Percentiles rank a stretch among this genome's conserved stretches.
These are phyloP conservation scores for Kuraishia molischiana DNA, from an alignment of 805 yeast species.

Conservation along the genomic window DNA sequence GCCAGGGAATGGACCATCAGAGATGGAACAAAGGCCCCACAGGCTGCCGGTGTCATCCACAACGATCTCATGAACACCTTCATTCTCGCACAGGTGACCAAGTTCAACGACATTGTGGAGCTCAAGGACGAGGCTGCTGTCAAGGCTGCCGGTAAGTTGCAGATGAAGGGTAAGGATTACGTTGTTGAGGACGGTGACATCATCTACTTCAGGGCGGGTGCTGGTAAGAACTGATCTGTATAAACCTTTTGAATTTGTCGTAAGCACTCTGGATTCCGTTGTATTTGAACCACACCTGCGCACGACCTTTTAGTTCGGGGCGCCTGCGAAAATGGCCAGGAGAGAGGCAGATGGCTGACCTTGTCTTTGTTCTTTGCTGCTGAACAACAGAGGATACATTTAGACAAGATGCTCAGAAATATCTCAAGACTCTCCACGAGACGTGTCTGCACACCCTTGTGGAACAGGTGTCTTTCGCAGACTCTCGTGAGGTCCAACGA, in stretches of 20 bases:
- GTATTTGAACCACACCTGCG: no score
- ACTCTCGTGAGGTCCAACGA: not conserved
- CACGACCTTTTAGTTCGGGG: no score
- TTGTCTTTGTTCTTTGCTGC: no score
- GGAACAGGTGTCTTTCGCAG: not conserved
- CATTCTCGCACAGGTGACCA: slow-evolving; percentile 66
- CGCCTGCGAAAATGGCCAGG: no score
- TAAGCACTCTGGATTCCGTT: no score
- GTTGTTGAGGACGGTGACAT: slow-evolving; percentile 81
- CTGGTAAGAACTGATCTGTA: slow-evolving; percentile 39
- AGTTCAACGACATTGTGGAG: slow-evolving; percentile 49
- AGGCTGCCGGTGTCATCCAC: slow-evolving; percentile 97
- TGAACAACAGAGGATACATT: no score
- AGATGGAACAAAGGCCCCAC: slow-evolving; percentile 88
- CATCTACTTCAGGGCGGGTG: slow-evolving; percentile 61
- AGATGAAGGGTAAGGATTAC: slow-evolving; percentile 69
- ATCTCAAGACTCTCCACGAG: no score
- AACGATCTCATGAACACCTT: slow-evolving; percentile 78
- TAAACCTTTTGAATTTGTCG: no score
- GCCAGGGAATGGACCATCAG: slow-evolving; percentile 87
- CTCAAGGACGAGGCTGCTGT: slow-evolving; percentile 42
- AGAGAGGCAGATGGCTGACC: no score
- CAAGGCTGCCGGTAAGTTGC: slow-evolving; percentile 48
- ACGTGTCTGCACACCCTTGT: no score
- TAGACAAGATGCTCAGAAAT: no score